Base-by-base conservation (phyloP, 306 rosid genomes). In the Lathyrus sativus region DNA sequence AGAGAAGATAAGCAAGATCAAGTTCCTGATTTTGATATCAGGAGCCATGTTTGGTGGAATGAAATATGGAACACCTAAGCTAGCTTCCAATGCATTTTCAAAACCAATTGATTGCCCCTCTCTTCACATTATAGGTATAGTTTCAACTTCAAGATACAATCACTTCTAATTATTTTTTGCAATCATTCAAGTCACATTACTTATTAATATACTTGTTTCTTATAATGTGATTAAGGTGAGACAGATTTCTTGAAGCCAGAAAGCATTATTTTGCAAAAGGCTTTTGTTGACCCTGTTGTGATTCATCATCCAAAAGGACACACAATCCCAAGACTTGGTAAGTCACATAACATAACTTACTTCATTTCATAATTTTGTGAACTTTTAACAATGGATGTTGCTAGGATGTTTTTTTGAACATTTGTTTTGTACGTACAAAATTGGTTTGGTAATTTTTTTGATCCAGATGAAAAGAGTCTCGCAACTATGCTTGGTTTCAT, bases 221-320 rank as follows among this genome's bases (percentile, higher is more conserved):
- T 67, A n/a, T 53, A 44, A 43, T 78, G 74, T 37, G 53, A 12
- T 64, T 65, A 45, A 85, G 87, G 89, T 18, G 89, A 85, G 28
- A 65, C 2, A 2, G 89, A 85, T 73, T 74, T 63, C 80, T 0
- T 71, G 75, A 82, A 74, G 71, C 45, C 50, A 65, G 89, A 80
- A 49, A 82, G 83, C 68, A 72, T 37, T 63, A 70, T 58, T 43
- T 68, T 85, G 19, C 31, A 74, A 62, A 79, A 77, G 28, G 75
- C 75, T 31, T 85, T 85, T 41, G 55, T 54, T 62, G 62, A 82
- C 9, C 89, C 89, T 54, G 60, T 45, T 71, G 86, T 82, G 13
- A 77, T 85, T 72, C 73, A 77, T 56, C 89, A 85, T 31, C 80
- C 89, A 5, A 53, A 41, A 51, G 86, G 89, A 5, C 89, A 85